phyloP scores from a whole-genome alignment of 2,329 filamentous ascomycete species.

The Aspergillus sp. region DNA sequence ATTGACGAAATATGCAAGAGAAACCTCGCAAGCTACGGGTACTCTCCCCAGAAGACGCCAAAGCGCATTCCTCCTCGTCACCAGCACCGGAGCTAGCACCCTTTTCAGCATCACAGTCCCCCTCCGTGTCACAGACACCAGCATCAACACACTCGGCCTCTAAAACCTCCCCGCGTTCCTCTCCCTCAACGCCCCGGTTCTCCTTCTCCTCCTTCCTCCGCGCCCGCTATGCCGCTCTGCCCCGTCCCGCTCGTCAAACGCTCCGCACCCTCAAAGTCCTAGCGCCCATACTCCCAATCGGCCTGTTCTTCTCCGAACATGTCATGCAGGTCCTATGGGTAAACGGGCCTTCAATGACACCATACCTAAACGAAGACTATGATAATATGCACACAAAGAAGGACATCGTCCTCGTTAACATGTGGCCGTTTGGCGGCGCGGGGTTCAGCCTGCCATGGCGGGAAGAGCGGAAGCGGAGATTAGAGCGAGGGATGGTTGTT shows the following conservation, averaged over 20 bases:
- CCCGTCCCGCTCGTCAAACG: constrained; percentile 25
- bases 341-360: constrained; percentile 67
- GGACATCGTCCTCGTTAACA: constrained; percentile 46
- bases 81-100: not conserved
- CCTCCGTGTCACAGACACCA: constrained; percentile 1
- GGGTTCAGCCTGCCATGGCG: constrained; percentile 53
- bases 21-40: constrained; percentile 19
- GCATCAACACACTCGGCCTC: not conserved
- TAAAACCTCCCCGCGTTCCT: not conserved
- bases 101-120: constrained; percentile 1
- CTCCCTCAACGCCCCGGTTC: constrained; percentile 7
- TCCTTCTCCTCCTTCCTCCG: constrained; percentile 28
- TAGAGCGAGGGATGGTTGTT: constrained; percentile 73
- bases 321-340: constrained; percentile 44
- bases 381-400: constrained; percentile 38
- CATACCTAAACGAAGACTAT: constrained; percentile 70
- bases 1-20: constrained; percentile 6
- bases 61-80: constrained; percentile 12
- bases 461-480: constrained; percentile 48
- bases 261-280: constrained; percentile 29
- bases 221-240: constrained; percentile 28
- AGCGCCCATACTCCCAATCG: constrained; percentile 38
- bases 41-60: constrained; percentile 21
- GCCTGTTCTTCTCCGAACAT: constrained; percentile 42
- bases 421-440: constrained; percentile 41